Conservation (phyloP, 2,329 filamentous ascomycete genomes). For the Colletotrichum siamense region DNA sequence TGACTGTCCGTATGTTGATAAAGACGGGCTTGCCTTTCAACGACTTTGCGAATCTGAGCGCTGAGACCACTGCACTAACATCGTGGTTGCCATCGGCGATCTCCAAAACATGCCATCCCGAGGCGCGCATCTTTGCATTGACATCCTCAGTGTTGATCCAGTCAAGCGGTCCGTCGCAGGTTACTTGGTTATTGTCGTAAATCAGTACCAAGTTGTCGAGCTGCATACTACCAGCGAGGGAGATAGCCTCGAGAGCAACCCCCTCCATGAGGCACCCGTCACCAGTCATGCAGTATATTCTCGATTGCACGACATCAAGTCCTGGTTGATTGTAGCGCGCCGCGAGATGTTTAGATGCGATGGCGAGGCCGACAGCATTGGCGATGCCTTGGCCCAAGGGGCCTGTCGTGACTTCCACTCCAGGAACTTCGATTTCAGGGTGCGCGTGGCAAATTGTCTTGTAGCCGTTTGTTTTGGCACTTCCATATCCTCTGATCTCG, state of each 20-base stretch:
- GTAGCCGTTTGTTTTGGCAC: constrained; percentile 30
- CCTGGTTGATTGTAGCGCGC: constrained; percentile 55
- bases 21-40: constrained; percentile 55
- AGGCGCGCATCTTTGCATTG: constrained; percentile 59
- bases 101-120: constrained; percentile 58
- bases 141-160: constrained; percentile 59
- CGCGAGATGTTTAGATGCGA: constrained; percentile 58
- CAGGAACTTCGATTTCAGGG: constrained; percentile 60
- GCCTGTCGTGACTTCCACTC: constrained; percentile 62
- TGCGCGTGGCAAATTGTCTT: constrained; percentile 51
- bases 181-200: constrained; percentile 65
- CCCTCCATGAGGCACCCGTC: constrained; percentile 63
- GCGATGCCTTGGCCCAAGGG: constrained; percentile 62
- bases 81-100: constrained; percentile 55
- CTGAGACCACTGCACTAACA: constrained; percentile 48
- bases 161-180: constrained; percentile 60
- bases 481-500: constrained; percentile 55
- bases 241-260: constrained; percentile 59
- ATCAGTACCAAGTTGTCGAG: constrained; percentile 59
- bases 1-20: constrained; percentile 63
- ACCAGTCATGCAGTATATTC: constrained; percentile 60
- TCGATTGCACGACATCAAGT: constrained; percentile 52
- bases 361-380: constrained; percentile 61
- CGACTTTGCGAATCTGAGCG: constrained; percentile 37
- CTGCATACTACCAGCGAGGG: constrained; percentile 54